These are phyloP conservation scores for Cronartium ribicola DNA, from an alignment of 1,284 basidiomycete genomes.

Conservation along the genomic window DNA sequence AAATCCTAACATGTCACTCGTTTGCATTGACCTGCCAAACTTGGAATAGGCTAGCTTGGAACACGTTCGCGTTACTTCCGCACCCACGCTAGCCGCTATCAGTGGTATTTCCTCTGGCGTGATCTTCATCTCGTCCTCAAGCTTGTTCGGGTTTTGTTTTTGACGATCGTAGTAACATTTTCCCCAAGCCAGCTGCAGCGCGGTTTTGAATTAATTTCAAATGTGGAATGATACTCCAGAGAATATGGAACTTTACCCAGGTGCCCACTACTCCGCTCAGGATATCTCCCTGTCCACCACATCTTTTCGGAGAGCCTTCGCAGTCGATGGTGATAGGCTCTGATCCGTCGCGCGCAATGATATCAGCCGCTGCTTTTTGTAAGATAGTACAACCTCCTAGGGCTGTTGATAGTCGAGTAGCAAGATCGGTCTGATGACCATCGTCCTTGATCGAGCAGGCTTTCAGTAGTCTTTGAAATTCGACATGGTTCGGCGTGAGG, in stretches of 20 bases:
- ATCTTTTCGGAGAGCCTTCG: conserved; percentile 79
- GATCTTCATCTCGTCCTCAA: conserved; percentile 44
- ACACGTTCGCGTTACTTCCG: conserved; percentile 77
- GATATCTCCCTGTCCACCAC: conserved; percentile 86
- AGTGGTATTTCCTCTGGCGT: conserved; percentile 63
- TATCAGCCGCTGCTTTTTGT: conserved; percentile 68
- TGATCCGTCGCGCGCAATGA: conserved; percentile 47
- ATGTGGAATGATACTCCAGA: neutral
- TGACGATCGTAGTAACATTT: conserved; percentile 19
- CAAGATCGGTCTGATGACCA: conserved; percentile 56
- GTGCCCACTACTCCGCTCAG: conserved; percentile 80
- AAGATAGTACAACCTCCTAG: conserved; percentile 84
- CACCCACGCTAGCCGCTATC: conserved; percentile 80
- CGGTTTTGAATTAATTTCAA: neutral
- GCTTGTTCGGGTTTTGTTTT: neutral
- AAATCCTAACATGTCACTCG: conserved; percentile 68
- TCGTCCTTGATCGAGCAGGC: conserved; percentile 58
- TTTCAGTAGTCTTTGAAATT: conserved; percentile 81
- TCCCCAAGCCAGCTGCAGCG: conserved; percentile 16
- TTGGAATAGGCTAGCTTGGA: conserved; percentile 70
- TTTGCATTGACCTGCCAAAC: conserved; percentile 76
- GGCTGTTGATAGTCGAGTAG: conserved; percentile 64
- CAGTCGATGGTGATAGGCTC: conserved; percentile 61
- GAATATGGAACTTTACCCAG: conserved; percentile 45
- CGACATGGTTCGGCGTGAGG: conserved; percentile 89